phyloP scores from a whole-genome alignment of 306 rosid species.

The Glycine soja region DNA sequence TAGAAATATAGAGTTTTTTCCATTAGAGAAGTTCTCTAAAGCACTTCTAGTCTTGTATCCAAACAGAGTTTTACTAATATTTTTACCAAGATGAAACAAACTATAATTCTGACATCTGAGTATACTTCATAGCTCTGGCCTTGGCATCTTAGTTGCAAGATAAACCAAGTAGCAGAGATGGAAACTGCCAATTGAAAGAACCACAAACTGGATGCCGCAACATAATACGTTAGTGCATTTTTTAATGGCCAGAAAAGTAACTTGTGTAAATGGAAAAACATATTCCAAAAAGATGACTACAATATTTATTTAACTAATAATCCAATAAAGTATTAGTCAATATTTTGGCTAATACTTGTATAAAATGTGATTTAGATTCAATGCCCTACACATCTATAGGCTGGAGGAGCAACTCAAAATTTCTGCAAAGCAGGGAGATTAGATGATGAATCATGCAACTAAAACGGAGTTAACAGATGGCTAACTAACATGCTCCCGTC shows the following conservation, averaged over 20 bases:
- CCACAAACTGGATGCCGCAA: background rate
- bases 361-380: slow-evolving; percentile 51
- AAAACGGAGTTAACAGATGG: slow-evolving; percentile 46
- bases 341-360: slow-evolving; percentile 43
- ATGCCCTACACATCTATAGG: slow-evolving; percentile 53
- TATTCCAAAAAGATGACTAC: slow-evolving; percentile 34
- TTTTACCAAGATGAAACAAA: background rate
- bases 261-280: slow-evolving; percentile 37
- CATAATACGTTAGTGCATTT: slow-evolving; percentile 9
- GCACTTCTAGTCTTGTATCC: too few species aligned
- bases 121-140: background rate
- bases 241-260: slow-evolving; percentile 22
- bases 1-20: too few species aligned
- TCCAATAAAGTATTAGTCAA: slow-evolving; percentile 44
- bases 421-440: slow-evolving; percentile 31
- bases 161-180: background rate
- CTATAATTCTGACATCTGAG: background rate
- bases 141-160: background rate
- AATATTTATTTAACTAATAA: slow-evolving; percentile 44
- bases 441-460: slow-evolving; percentile 43
- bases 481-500: slow-evolving; percentile 48
- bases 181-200: background rate
- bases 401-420: slow-evolving; percentile 49
- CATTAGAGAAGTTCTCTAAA: too few species aligned
- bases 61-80: background rate